Evolutionary conservation across 2,329 filamentous ascomycete genomes (phyloP).

Genomic region (Trichoderma citrinoviride): DNA sequence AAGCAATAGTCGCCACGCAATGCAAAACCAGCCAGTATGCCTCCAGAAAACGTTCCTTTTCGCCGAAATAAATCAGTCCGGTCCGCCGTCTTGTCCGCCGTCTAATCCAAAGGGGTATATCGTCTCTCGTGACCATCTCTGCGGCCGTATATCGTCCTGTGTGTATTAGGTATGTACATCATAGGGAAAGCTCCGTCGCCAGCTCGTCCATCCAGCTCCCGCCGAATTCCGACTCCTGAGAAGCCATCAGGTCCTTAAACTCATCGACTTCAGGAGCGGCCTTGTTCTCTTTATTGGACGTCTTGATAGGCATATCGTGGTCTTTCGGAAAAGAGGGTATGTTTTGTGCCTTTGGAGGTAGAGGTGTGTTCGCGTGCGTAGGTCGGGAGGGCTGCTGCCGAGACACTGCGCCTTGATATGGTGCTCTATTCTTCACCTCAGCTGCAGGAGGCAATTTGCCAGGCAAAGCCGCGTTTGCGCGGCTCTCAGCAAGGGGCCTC

Average conservation of each 20-base stretch:
- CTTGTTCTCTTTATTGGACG: conserved; percentile 30
- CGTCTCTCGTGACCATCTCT: background rate
- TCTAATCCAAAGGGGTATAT: conserved; percentile 7
- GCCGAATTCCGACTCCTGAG: conserved; percentile 41
- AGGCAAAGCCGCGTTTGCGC: background rate
- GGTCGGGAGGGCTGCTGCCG: background rate
- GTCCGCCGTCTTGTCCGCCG: background rate
- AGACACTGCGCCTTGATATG: background rate
- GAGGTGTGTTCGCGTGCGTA: background rate
- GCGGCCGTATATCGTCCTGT: background rate
- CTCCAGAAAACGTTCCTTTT: background rate
- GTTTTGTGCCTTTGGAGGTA: background rate
- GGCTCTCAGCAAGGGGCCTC: background rate
- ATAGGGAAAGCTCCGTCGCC: conserved; percentile 32
- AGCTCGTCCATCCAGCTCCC: conserved; percentile 41
- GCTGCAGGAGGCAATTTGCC: background rate
- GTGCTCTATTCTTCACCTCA: background rate
- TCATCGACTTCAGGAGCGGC: conserved; percentile 6
- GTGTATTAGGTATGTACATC: conserved; percentile 7
- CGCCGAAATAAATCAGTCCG: background rate
- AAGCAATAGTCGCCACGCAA: background rate
- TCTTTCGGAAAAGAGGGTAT: background rate
- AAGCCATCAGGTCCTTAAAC: conserved; percentile 24
- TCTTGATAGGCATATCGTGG: background rate
- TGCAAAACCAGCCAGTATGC: background rate